A percentile compares a stretch with the other conserved stretches of the same genome.
These are phyloP conservation scores for Taphrina flavorubra DNA, from an alignment of 1,139 yeast species.

Conservation along the genomic window DNA sequence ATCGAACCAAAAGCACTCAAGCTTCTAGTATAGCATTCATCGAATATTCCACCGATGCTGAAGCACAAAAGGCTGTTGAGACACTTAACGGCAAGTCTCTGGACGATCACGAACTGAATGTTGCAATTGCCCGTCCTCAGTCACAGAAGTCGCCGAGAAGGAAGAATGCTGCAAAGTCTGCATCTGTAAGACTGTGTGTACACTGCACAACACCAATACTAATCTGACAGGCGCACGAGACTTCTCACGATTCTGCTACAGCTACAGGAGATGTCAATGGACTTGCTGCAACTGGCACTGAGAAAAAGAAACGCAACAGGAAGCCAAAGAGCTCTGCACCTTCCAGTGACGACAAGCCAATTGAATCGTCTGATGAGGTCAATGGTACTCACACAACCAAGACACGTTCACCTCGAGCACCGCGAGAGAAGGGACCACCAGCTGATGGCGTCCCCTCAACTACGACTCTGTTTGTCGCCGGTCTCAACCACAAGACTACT, in stretches of 20 bases:
- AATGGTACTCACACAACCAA: slow-evolving; percentile 44
- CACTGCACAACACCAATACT: neutral
- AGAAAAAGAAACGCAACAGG: slow-evolving; percentile 27
- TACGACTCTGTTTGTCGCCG: slow-evolving; percentile 62
- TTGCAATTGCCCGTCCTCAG: slow-evolving; percentile 58
- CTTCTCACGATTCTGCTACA: neutral
- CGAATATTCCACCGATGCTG: slow-evolving; percentile 60
- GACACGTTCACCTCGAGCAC: slow-evolving; percentile 17
- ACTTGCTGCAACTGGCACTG: slow-evolving; percentile 6
- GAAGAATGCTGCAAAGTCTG: slow-evolving; percentile 14
- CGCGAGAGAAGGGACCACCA: slow-evolving; percentile 44
- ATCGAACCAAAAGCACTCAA: slow-evolving; percentile 31
- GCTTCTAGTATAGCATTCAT: slow-evolving; percentile 68
- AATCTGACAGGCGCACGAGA: slow-evolving; percentile 15
- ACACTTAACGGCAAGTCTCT: slow-evolving; percentile 59
- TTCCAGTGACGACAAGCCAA: slow-evolving; percentile 44
- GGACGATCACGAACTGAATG: slow-evolving; percentile 58
- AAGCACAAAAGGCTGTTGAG: slow-evolving; percentile 58
- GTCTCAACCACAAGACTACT: slow-evolving; percentile 54
- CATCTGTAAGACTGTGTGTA: slow-evolving; percentile 1
- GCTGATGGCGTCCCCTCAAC: slow-evolving; percentile 52
- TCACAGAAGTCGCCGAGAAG: slow-evolving; percentile 16
- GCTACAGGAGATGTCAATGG: slow-evolving; percentile 1
- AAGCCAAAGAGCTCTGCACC: slow-evolving; percentile 15
- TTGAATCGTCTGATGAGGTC: slow-evolving; percentile 53